Conservation (phyloP, 2,329 filamentous ascomycete genomes). For the Pestalotiopsis sp. region DNA sequence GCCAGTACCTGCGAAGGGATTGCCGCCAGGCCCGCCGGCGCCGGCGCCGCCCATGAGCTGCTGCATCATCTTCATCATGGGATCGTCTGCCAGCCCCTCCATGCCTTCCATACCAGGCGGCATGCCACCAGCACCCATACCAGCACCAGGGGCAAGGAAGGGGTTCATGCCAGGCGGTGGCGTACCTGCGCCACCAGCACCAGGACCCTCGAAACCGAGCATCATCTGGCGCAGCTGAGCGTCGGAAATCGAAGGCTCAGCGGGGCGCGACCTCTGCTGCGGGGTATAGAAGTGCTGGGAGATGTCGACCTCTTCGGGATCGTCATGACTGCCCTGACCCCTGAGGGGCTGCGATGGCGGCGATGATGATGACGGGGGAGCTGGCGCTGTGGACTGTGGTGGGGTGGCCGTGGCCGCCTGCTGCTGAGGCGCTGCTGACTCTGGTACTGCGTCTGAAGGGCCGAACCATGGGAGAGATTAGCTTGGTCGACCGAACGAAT, state of each 20-base stretch:
- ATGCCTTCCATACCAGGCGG: slow-evolving; percentile 35
- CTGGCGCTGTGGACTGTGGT: slow-evolving; percentile 20
- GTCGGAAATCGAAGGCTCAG: slow-evolving; percentile 48
- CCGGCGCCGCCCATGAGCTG: slow-evolving; percentile 63
- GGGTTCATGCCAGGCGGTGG: slow-evolving; percentile 23
- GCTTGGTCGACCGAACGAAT: background rate
- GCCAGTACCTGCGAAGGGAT: slow-evolving; percentile 34
- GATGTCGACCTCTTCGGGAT: slow-evolving; percentile 79
- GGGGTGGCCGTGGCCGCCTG: background rate
- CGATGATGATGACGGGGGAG: slow-evolving; percentile 26
- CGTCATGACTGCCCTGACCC: slow-evolving; percentile 46
- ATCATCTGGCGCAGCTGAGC: slow-evolving; percentile 68
- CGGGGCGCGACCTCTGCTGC: slow-evolving; percentile 26
- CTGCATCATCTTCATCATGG: slow-evolving; percentile 75
- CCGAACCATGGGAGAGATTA: background rate
- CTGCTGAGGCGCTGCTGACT: background rate
- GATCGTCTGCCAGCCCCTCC: slow-evolving; percentile 52
- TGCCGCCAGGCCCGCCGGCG: slow-evolving; percentile 36
- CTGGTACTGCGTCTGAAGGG: slow-evolving; percentile 12
- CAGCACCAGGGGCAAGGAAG: slow-evolving; percentile 17
- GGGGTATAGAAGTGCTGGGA: slow-evolving; percentile 73
- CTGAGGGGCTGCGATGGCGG: slow-evolving; percentile 31
- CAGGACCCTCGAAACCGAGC: slow-evolving; percentile 54
- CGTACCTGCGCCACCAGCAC: slow-evolving; percentile 21
- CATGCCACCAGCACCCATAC: slow-evolving; percentile 19